A percentile compares a stretch with the other conserved stretches of the same genome.
Conservation (phyloP, 2,329 filamentous ascomycete genomes). For the Pseudonectria buxi region DNA sequence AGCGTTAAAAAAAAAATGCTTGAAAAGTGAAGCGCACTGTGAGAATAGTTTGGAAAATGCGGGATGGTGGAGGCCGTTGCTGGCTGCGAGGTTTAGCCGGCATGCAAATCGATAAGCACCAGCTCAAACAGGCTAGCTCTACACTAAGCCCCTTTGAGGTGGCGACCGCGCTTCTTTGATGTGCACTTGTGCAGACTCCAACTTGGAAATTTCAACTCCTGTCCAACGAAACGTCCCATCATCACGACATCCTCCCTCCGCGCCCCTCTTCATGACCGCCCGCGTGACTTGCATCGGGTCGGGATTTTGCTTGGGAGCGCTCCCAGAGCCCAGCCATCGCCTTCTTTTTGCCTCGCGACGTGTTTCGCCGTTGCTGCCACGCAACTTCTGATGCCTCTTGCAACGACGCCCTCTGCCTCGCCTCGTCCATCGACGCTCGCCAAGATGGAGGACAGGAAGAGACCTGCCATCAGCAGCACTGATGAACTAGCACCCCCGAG, state of each 20-base stretch:
- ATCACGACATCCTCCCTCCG: constrained; percentile 25
- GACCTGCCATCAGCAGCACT: constrained; percentile 72
- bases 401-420: constrained; percentile 62
- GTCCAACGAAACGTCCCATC: constrained; percentile 28
- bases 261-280: constrained; percentile 30
- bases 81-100: too few species aligned
- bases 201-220: constrained; percentile 42
- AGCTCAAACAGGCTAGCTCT: constrained; percentile 25
- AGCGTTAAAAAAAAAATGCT: background rate
- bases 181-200: constrained; percentile 34
- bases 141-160: constrained; percentile 31
- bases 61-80: constrained; percentile 15
- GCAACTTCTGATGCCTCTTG: constrained; percentile 75
- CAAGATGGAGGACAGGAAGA: constrained; percentile 99
- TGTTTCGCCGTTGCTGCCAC: constrained; percentile 32
- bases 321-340: constrained; percentile 22
- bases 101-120: constrained; percentile 26
- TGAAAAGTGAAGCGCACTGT: constrained; percentile 15
- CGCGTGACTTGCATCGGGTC: constrained; percentile 25
- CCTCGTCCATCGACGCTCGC: constrained; percentile 73
- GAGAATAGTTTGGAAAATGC: constrained; percentile 19
- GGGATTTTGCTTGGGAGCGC: constrained; percentile 29
- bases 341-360: constrained; percentile 29
- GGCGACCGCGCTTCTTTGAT: constrained; percentile 30
- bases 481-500: constrained; percentile 82